Evolutionary conservation across 768 basidiomycete species (phyloP).

Genomic region (Myochromella boudieri): DNA sequence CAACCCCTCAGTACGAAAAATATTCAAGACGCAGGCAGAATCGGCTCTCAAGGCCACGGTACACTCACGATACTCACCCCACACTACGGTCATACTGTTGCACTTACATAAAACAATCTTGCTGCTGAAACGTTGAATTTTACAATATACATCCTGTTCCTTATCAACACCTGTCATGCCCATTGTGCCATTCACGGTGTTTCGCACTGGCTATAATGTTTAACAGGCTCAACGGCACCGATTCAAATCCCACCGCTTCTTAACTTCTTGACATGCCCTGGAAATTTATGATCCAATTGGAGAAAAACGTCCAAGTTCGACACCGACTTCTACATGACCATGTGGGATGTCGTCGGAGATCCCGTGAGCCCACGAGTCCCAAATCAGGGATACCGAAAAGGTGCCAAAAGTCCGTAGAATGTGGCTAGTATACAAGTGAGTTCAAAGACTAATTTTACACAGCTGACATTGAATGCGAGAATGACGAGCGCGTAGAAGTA

Average conservation of each 20-base stretch:
- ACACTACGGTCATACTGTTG: too few species aligned
- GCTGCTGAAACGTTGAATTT: too few species aligned
- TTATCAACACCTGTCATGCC: slow-evolving; percentile 1
- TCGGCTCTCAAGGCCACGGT: too few species aligned
- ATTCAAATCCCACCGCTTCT: not conserved
- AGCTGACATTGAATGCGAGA: not conserved
- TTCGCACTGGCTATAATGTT: not conserved
- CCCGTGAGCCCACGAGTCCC: slow-evolving; percentile 4
- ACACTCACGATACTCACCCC: too few species aligned
- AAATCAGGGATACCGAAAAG: too few species aligned
- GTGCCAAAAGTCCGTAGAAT: too few species aligned
- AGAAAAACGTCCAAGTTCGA: slow-evolving; percentile 1
- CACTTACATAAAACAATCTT: too few species aligned
- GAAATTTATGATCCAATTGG: slow-evolving; percentile 4
- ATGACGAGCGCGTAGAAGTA: not conserved
- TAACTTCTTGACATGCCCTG: slow-evolving; percentile 5
- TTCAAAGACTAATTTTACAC: not conserved
- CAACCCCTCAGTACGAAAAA: too few species aligned
- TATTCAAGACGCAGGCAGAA: too few species aligned
- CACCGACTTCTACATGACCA: not conserved
- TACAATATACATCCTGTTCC: too few species aligned
- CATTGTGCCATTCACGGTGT: slow-evolving; percentile 3
- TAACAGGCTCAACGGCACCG: not conserved
- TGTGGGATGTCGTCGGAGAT: not conserved
- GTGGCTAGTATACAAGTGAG: too few species aligned